A percentile compares a stretch with the other conserved stretches of the same genome.
These are phyloP conservation scores for Mycotypha africana DNA, from an alignment of 371 early-diverging fungal species.

Conservation along the genomic window DNA sequence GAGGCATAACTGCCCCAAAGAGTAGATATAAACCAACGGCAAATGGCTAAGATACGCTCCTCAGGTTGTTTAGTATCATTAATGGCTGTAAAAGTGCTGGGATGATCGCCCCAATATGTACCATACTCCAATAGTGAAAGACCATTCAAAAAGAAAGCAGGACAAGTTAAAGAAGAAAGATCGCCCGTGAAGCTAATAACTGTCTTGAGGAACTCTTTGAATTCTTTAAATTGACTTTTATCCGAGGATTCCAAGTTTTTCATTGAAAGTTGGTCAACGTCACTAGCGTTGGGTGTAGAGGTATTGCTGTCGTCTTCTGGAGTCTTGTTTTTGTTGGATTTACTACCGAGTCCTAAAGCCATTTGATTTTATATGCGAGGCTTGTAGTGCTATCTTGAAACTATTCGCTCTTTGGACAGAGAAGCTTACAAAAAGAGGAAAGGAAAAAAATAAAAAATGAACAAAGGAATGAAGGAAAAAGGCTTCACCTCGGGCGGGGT, in stretches of 20 bases:
- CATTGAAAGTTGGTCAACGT: constrained; percentile 37
- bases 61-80: constrained; percentile 46
- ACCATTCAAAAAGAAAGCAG: constrained; percentile 72
- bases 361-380: too few species aligned
- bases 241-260: constrained; percentile 35
- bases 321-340: constrained; percentile 1
- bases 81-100: constrained; percentile 34
- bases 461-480: too few species aligned
- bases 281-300: constrained; percentile 25
- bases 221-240: constrained; percentile 42
- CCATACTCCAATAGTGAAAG: constrained; percentile 72
- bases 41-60: constrained; percentile 25
- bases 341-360: constrained; percentile 13
- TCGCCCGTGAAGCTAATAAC: constrained; percentile 78
- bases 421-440: background rate
- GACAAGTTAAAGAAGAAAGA: constrained; percentile 72
- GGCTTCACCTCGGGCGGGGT: too few species aligned
- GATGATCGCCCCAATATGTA: constrained; percentile 27
- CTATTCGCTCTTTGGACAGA: too few species aligned
- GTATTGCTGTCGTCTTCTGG: constrained; percentile 24
- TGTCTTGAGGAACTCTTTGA: constrained; percentile 42
- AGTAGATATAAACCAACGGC: constrained; percentile 46
- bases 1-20: constrained; percentile 60
- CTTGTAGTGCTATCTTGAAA: too few species aligned
- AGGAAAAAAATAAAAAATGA: background rate